A percentile compares a stretch with the other conserved stretches of the same genome.
Conservation (phyloP, 2,329 filamentous ascomycete genomes). For the Phyllosticta citribraziliensis region DNA sequence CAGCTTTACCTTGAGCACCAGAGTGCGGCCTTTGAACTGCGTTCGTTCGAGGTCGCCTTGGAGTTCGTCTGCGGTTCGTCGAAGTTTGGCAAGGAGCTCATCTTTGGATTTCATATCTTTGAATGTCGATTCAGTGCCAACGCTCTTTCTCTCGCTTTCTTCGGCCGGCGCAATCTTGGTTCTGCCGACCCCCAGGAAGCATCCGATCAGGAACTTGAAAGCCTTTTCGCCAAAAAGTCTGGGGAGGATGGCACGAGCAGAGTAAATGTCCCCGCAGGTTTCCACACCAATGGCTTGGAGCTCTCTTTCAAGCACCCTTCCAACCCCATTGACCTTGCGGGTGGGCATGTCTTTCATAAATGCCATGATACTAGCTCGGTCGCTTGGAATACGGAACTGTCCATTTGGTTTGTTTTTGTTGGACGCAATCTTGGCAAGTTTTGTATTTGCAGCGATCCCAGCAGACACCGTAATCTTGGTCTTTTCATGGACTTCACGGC, state of each 20-base stretch:
- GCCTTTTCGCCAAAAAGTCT: conserved; percentile 86
- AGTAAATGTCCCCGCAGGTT: conserved; percentile 80
- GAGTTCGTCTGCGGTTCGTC: conserved; percentile 72
- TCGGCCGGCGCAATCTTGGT: conserved; percentile 79
- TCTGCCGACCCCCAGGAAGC: conserved; percentile 75
- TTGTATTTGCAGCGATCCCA: conserved; percentile 87
- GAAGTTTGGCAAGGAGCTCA: conserved; percentile 65
- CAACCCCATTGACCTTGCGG: conserved; percentile 90
- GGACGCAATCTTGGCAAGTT: conserved; percentile 88
- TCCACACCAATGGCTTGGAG: conserved; percentile 78
- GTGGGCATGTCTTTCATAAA: conserved; percentile 81
- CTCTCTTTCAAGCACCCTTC: conserved; percentile 85
- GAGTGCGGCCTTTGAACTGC: conserved; percentile 78
- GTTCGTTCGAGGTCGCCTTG: conserved; percentile 75
- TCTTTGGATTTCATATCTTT: conserved; percentile 61
- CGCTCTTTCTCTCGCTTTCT: conserved; percentile 83
- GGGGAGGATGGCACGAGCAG: conserved; percentile 60
- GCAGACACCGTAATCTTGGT: conserved; percentile 85
- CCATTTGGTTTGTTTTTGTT: conserved; percentile 97
- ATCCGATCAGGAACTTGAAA: conserved; percentile 74
- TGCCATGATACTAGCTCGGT: conserved; percentile 64
- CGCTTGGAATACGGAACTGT: conserved; percentile 66
- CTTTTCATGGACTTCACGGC: conserved; percentile 63
- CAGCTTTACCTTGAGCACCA: conserved; percentile 86
- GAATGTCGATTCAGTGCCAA: conserved; percentile 91